Evolutionary conservation across 2,329 filamentous ascomycete species (phyloP).

Genomic region (Nemania abortiva): DNA sequence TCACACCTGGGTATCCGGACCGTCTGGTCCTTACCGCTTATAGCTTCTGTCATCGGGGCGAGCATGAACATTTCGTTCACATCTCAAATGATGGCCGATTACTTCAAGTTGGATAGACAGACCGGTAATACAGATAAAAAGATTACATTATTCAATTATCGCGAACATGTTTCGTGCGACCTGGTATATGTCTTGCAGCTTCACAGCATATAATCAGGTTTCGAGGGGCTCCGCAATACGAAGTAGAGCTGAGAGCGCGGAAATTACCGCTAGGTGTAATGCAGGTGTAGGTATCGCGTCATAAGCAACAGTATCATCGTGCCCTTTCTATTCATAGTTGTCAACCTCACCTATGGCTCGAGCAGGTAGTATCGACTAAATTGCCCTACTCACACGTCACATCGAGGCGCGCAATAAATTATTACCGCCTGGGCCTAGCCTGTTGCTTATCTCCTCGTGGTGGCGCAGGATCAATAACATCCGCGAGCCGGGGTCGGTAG

Average conservation of each 20-base stretch:
- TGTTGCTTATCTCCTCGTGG: constrained; percentile 26
- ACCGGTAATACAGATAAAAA: background rate
- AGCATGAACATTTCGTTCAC: background rate
- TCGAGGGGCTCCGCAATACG: constrained; percentile 5
- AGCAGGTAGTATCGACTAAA: constrained; percentile 26
- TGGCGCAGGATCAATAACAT: constrained; percentile 38
- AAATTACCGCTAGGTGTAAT: constrained; percentile 29
- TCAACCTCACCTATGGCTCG: constrained; percentile 22
- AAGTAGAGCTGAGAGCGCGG: constrained; percentile 26
- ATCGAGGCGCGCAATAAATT: constrained; percentile 20
- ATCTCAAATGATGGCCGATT: background rate
- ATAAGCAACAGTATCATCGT: constrained; percentile 24
- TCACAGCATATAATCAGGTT: background rate
- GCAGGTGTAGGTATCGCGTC: constrained; percentile 24
- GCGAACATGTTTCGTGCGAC: background rate
- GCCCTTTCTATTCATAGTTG: constrained; percentile 37
- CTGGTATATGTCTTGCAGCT: background rate
- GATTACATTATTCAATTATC: background rate
- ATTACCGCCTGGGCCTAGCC: constrained; percentile 5
- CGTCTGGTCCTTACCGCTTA: background rate
- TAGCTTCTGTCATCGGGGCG: background rate
- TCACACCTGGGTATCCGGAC: background rate
- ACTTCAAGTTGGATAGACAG: background rate
- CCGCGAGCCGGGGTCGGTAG: constrained; percentile 32
- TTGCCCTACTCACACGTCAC: constrained; percentile 27